Base-by-base conservation (phyloP, 306 rosid genomes). In the Cucumis sativus region DNA sequence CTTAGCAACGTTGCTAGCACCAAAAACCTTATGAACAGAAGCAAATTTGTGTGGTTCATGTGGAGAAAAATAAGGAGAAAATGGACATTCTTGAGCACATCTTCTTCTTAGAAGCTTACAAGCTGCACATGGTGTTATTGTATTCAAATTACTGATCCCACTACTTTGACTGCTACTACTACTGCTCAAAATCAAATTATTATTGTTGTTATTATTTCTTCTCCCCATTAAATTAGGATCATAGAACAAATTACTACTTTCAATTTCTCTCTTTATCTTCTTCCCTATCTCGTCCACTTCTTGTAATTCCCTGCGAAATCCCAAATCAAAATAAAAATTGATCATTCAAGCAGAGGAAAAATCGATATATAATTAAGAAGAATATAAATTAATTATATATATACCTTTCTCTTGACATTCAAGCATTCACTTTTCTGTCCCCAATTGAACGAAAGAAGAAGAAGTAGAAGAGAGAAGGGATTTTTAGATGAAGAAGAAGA, bases 1-100 rank as follows among this genome's bases (percentile, higher is more conserved):
- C 90, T 95, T 95, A 13, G 99, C 92, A 77, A 95, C 99, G 80
- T 95, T 95, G 88, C 99, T 95, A 45, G 99, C 99, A 54, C 99
- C 98, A 45, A 95, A 92, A 78, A 95, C 92, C 81, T 90, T 95
- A 88, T 95, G 98, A 71, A 95, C 98, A 10, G 97, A 92, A 83
- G 98, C 98, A 70, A 95, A 95, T 66, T 90, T 95, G 18, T 95
- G 97, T 57, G 98, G 98, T 58, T 95, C 97, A 40, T 95, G 98
- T 2, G 98, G 98, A 40, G 97, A 92, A 86, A 95, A 95, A 79
- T 95, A 95, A 2, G 98, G 98, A 88, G 97, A 95, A 64, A 95
- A 95, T 8, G 97, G 97, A 60, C 98, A 90, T 77, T 95, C 98
- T 83, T 92, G 97, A 0, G 98, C 97, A 80, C 98, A 95, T 55